Evolutionary conservation across 73 alveolate species (phyloP).

Genomic region (Blepharisma stoltei): DNA sequence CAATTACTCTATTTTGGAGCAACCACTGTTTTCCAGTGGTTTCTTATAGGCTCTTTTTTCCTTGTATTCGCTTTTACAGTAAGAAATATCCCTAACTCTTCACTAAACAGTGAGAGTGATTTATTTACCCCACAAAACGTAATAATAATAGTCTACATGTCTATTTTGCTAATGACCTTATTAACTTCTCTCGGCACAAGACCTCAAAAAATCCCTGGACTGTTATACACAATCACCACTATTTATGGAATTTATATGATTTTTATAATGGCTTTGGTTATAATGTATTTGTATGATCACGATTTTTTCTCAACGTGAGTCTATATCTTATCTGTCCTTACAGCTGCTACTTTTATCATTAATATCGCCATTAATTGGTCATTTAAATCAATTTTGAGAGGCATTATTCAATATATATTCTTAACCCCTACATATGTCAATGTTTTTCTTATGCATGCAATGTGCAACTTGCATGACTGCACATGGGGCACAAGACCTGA

Average conservation of each 20-base stretch:
- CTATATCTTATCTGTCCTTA: background rate
- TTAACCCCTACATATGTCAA: conserved; percentile 58
- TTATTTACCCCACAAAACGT: background rate
- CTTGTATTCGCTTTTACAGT: background rate
- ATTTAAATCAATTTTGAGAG: background rate
- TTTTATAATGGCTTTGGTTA: background rate
- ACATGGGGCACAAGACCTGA: conserved; percentile 77
- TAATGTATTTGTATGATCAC: background rate
- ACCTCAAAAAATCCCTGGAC: background rate
- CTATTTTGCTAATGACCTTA: background rate
- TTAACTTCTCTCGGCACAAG: background rate
- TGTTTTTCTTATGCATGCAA: conserved; percentile 54
- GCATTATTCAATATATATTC: conserved; percentile 37
- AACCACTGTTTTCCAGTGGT: background rate
- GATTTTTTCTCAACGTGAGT: background rate
- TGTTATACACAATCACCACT: background rate
- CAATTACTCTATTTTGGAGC: background rate
- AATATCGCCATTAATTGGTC: background rate
- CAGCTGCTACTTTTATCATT: background rate
- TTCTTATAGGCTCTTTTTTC: conserved; percentile 7
- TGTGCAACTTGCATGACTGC: conserved; percentile 61
- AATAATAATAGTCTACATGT: background rate
- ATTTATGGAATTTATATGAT: conserved; percentile 23
- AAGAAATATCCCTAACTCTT: background rate
- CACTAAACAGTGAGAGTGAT: background rate